Evolutionary conservation across 2,329 filamentous ascomycete genomes (phyloP).

Genomic region (Diaporthe sp.): DNA sequence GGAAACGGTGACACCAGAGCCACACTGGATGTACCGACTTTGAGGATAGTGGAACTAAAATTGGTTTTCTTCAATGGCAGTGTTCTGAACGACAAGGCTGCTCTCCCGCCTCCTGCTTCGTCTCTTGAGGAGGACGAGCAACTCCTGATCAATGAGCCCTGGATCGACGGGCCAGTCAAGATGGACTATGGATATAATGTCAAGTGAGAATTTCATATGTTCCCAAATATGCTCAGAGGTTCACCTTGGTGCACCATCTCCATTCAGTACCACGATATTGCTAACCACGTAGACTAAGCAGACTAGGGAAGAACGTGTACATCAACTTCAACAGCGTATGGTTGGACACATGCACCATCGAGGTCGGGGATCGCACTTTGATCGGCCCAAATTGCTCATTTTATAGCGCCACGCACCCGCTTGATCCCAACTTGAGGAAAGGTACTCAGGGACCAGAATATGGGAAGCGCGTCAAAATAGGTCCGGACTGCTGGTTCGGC

Average conservation of each 20-base stretch:
- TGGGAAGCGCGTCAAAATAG: background rate
- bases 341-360: background rate
- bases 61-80: background rate
- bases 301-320: background rate
- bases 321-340: background rate
- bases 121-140: background rate
- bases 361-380: background rate
- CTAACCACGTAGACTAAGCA: background rate
- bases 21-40: background rate
- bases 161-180: background rate
- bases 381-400: background rate
- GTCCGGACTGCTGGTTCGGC: background rate
- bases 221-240: background rate
- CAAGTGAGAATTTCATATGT: background rate
- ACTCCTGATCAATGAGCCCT: background rate
- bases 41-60: background rate
- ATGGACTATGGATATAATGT: conserved; percentile 7
- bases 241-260: background rate
- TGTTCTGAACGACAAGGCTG: background rate
- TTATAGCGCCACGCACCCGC: background rate
- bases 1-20: background rate
- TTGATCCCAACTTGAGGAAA: background rate
- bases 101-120: background rate
- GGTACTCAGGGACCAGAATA: background rate
- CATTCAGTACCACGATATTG: background rate